A percentile compares a stretch with the other conserved stretches of the same genome.
Evolutionary conservation across 2,329 filamentous ascomycete species (phyloP).

Genomic region (Colletotrichum sublineola): DNA sequence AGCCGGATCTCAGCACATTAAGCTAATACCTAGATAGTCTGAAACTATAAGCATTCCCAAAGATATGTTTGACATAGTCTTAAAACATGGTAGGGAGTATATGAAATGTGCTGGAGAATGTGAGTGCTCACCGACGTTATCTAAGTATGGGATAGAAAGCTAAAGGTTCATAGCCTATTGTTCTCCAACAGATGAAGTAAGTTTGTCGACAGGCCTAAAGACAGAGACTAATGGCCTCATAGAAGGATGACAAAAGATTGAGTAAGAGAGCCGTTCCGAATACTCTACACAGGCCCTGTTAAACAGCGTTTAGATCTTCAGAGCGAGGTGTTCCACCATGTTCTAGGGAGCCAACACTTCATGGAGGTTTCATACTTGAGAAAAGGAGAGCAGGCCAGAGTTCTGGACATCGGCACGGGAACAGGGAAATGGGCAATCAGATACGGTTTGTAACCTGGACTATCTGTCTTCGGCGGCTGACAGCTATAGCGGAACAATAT

Average conservation of each 20-base stretch:
- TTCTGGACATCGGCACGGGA: background rate
- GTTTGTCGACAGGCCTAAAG: background rate
- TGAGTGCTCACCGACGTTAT: background rate
- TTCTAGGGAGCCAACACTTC: background rate
- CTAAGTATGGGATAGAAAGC: background rate
- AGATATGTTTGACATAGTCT: background rate
- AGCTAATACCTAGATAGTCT: background rate
- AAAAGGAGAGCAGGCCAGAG: background rate
- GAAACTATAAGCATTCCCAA: background rate
- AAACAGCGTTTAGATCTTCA: background rate
- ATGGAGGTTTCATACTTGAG: background rate
- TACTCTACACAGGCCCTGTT: background rate
- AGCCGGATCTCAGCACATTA: background rate
- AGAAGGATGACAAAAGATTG: background rate
- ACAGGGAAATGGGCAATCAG: background rate
- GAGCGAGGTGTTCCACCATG: background rate
- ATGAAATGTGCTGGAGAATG: background rate
- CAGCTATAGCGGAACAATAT: background rate
- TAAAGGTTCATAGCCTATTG: background rate
- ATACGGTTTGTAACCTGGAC: background rate
- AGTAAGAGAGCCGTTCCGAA: background rate
- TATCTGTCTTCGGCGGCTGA: background rate
- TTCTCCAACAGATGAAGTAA: background rate
- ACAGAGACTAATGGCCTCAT: background rate
- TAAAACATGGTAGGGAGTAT: background rate